A percentile compares a stretch with the other conserved stretches of the same genome.
These are phyloP conservation scores for Geotrichum australiense DNA, from an alignment of 1,139 yeast species.

Conservation along the genomic window DNA sequence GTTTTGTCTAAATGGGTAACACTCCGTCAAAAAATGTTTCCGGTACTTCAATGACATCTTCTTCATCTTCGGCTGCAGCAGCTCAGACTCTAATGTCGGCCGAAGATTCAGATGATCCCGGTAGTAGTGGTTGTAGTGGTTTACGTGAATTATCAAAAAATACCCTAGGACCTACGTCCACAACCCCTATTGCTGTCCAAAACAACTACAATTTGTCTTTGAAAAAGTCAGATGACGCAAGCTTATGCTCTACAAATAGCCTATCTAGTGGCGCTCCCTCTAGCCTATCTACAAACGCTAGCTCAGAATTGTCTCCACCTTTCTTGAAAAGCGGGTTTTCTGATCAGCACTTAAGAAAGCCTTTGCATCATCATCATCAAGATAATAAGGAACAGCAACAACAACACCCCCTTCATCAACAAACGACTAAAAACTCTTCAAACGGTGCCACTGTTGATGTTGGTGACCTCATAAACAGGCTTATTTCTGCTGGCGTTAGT, in stretches of 20 bases:
- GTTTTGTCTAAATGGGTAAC: conserved; percentile 28
- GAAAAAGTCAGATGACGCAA: conserved; percentile 6
- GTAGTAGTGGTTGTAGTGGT: conserved; percentile 26
- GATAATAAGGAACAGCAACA: neutral
- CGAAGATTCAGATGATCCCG: conserved; percentile 26
- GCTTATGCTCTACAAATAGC: conserved; percentile 11
- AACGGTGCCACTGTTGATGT: conserved; percentile 17
- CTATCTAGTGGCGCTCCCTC: conserved; percentile 15
- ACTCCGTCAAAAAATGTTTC: conserved; percentile 31
- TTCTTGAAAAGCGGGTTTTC: neutral
- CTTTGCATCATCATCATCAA: neutral
- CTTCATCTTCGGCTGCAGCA: conserved; percentile 19
- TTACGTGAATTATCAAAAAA: neutral
- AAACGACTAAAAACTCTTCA: neutral
- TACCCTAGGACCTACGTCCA: neutral
- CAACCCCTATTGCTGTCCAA: conserved; percentile 4
- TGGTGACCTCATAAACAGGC: conserved; percentile 23
- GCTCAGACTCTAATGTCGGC: conserved; percentile 16
- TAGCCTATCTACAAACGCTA: conserved; percentile 15
- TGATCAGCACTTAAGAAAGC: neutral
- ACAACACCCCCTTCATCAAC: conserved; percentile 1
- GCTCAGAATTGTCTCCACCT: conserved; percentile 11
- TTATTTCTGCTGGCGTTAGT: conserved; percentile 20
- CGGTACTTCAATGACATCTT: conserved; percentile 24
- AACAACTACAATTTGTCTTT: neutral